phyloP scores from a whole-genome alignment of 495 filamentous ascomycete species.

The Neurospora sp. region DNA sequence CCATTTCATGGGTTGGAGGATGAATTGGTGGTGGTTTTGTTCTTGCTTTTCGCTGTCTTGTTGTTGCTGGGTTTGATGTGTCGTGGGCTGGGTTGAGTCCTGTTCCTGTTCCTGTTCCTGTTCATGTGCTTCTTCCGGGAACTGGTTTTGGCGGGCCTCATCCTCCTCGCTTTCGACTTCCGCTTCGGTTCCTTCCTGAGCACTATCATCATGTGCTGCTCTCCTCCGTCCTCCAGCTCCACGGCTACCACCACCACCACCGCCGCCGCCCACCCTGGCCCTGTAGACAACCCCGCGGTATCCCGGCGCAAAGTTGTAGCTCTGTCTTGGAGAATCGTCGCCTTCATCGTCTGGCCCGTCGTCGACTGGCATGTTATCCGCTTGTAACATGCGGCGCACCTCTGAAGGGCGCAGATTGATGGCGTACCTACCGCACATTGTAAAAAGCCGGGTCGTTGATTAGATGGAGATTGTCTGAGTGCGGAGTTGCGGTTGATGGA shows the following conservation, averaged over 20 bases:
- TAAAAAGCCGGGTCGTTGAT: background rate
- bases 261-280: conserved; percentile 53
- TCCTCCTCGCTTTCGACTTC: conserved; percentile 6
- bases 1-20: conserved; percentile 88
- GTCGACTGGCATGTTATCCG: conserved; percentile 66
- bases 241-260: conserved; percentile 24
- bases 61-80: conserved; percentile 1
- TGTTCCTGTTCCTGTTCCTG: background rate
- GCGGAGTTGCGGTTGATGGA: background rate
- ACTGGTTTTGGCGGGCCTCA: background rate
- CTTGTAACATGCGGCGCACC: conserved; percentile 58
- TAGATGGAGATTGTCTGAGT: background rate
- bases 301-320: conserved; percentile 88
- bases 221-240: background rate
- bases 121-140: background rate
- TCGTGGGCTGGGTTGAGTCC: background rate
- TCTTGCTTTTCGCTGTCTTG: background rate
- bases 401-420: conserved; percentile 58
- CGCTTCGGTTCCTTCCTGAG: conserved; percentile 5
- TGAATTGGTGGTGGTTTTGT: conserved; percentile 42
- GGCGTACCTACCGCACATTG: conserved; percentile 84
- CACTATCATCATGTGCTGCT: background rate
- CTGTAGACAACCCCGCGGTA: conserved; percentile 80
- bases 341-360: conserved; percentile 61
- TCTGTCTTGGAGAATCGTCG: conserved; percentile 52